Evolutionary conservation across 345 rosid genomes (phyloP).

Genomic region (Noccaea bulbosa): DNA sequence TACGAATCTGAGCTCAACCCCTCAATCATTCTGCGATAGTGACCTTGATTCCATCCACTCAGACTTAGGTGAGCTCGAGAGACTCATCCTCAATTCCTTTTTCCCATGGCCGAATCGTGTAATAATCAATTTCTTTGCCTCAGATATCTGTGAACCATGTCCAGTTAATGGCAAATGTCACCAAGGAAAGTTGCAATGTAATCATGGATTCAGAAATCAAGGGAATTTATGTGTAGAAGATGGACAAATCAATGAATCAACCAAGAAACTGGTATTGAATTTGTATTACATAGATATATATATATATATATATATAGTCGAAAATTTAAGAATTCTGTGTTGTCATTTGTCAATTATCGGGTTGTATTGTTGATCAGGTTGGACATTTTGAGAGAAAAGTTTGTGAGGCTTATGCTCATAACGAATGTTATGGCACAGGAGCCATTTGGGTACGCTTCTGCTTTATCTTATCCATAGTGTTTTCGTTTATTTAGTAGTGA

Average conservation of each 20-base stretch:
- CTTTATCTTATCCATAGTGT: constrained; percentile 5
- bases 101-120: neutral
- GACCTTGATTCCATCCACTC: constrained; percentile 47
- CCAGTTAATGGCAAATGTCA: constrained; percentile 70
- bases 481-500: constrained; percentile 1
- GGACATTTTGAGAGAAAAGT: constrained; percentile 57
- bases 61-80: constrained; percentile 49
- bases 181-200: constrained; percentile 71
- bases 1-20: constrained; percentile 44
- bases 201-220: constrained; percentile 60
- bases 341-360: constrained; percentile 34
- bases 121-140: neutral
- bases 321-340: neutral
- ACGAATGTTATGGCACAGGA: constrained; percentile 68
- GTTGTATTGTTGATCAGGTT: constrained; percentile 50
- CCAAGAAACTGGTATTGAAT: constrained; percentile 73
- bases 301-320: neutral
- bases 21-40: constrained; percentile 68
- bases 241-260: constrained; percentile 69
- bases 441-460: constrained; percentile 62
- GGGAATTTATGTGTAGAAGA: constrained; percentile 80
- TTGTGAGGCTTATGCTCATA: constrained; percentile 64
- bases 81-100: neutral
- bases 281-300: neutral
- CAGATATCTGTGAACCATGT: constrained; percentile 85